A percentile compares a stretch with the other conserved stretches of the same genome.
These are phyloP conservation scores for Crucibulum laeve DNA, from an alignment of 768 basidiomycete species.

Conservation along the genomic window DNA sequence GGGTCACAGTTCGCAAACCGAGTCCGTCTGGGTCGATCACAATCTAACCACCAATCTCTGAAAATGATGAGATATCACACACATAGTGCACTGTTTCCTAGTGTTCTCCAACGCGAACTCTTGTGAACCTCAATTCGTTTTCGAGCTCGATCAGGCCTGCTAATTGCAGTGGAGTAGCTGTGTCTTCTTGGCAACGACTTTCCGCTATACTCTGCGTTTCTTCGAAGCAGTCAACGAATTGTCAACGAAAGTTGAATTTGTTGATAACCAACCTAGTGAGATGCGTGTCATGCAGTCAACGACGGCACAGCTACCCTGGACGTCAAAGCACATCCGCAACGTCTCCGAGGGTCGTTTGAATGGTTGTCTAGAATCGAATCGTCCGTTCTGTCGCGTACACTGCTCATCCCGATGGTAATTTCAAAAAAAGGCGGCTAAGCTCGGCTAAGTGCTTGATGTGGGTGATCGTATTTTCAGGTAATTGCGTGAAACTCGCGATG, in stretches of 20 bases:
- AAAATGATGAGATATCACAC: background rate
- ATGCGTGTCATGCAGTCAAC: too few relatives aligned
- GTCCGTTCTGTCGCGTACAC: background rate
- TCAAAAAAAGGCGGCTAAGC: too few relatives aligned
- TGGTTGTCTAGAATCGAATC: background rate
- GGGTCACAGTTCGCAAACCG: background rate
- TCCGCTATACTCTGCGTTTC: background rate
- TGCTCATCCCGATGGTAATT: background rate
- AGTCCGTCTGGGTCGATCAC: background rate
- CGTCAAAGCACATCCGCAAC: too few relatives aligned
- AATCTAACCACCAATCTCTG: constrained; percentile 2
- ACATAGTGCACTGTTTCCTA: background rate
- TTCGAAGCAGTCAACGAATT: background rate
- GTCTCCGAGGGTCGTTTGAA: background rate
- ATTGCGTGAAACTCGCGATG: background rate
- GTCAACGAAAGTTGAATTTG: background rate
- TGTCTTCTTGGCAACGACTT: constrained; percentile 2
- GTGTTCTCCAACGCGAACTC: background rate
- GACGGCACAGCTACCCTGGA: too few relatives aligned
- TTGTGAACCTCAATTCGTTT: constrained; percentile 1
- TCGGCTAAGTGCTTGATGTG: background rate
- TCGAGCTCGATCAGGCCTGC: background rate
- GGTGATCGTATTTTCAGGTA: background rate
- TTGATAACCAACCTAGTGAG: too few relatives aligned
- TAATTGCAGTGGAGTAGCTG: background rate